Base-by-base conservation (phyloP, 139 green algal genomes). In the Spirogloea muscicola region DNA sequence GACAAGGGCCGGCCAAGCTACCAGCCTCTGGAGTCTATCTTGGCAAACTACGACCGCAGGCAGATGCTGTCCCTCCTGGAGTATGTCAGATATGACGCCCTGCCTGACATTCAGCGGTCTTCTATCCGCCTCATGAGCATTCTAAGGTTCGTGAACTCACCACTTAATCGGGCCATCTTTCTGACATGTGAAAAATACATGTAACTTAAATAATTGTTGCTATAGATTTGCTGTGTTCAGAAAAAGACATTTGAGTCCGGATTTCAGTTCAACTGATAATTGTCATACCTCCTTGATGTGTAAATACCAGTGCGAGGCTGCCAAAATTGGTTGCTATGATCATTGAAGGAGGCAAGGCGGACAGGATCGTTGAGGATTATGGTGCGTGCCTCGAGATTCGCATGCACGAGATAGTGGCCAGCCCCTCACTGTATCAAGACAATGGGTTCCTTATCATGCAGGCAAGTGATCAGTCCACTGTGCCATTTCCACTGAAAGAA, bases 111-210 rank as follows among this genome's bases (percentile, higher is more conserved):
- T 41, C 60, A 72, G 37, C 60, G 38, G 52, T 55, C n/a, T 10
- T 60, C 71, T 2, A 77, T 79, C 63, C 66, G 48, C 33, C 39
- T 79, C 37, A 79, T 79, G 38, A 70, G 31, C 44, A 38, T 78
- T 33, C 41, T 79, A 25, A 79, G 71, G 71, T 79, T 25, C 21
- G 59, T 68, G 43, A n/a, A 13, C 43, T n/a, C n/a, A n/a, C n/a
- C n/a, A n/a, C n/a, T n/a, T n/a, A n/a, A n/a, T n/a, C n/a, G n/a
- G n/a, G n/a, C n/a, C n/a, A n/a, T n/a, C n/a, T n/a, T n/a, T n/a
- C n/a, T n/a, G n/a, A n/a, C n/a, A n/a, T n/a, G n/a, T n/a, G n/a
- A n/a, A n/a, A n/a, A n/a, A n/a, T n/a, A n/a, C n/a, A n/a, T n/a
- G n/a, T n/a, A n/a, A n/a, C n/a, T n/a, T n/a, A n/a, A n/a, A n/a